Percentiles rank a stretch among this genome's conserved stretches.
Evolutionary conservation across 139 green algal genomes (phyloP).

Genomic region (Nannochloris sp.): DNA sequence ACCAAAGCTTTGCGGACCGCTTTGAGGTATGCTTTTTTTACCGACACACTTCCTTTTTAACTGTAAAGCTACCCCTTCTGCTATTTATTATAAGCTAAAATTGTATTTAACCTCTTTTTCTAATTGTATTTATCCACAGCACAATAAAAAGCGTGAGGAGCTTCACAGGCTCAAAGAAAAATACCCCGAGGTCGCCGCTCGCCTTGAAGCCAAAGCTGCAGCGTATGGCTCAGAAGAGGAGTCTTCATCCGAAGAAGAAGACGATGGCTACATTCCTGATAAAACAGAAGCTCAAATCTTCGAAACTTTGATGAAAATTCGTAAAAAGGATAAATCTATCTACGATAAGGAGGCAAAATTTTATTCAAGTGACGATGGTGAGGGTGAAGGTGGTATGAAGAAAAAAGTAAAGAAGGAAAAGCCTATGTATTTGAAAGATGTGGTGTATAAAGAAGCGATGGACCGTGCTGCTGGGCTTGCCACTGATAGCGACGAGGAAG

Average conservation of each 20-base stretch:
- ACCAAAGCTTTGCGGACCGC: slow-evolving; percentile 55
- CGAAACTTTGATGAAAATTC: slow-evolving; percentile 64
- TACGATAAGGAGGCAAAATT: slow-evolving; percentile 60
- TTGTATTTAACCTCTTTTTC: not conserved
- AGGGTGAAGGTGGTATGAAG: slow-evolving; percentile 23
- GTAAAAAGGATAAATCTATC: slow-evolving; percentile 56
- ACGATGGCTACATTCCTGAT: slow-evolving; percentile 39
- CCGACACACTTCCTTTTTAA: not conserved
- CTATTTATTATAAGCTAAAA: not conserved
- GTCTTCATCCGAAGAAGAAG: slow-evolving; percentile 19
- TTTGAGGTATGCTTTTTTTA: slow-evolving; percentile 54
- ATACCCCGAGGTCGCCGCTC: slow-evolving; percentile 60
- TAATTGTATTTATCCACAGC: slow-evolving; percentile 32
- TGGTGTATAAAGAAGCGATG: slow-evolving; percentile 68
- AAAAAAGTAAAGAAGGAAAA: slow-evolving; percentile 21
- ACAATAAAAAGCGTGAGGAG: slow-evolving; percentile 77
- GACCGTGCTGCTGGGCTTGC: slow-evolving; percentile 25
- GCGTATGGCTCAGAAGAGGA: slow-evolving; percentile 1
- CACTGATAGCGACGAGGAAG: slow-evolving; percentile 25
- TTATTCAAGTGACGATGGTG: slow-evolving; percentile 38
- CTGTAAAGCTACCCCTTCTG: not conserved
- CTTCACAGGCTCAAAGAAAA: slow-evolving; percentile 72
- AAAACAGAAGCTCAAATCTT: slow-evolving; percentile 61
- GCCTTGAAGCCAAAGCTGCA: slow-evolving; percentile 18
- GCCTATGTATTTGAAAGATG: slow-evolving; percentile 71